Conservation (phyloP, 2,329 filamentous ascomycete species). For the Fusarium sp. region DNA sequence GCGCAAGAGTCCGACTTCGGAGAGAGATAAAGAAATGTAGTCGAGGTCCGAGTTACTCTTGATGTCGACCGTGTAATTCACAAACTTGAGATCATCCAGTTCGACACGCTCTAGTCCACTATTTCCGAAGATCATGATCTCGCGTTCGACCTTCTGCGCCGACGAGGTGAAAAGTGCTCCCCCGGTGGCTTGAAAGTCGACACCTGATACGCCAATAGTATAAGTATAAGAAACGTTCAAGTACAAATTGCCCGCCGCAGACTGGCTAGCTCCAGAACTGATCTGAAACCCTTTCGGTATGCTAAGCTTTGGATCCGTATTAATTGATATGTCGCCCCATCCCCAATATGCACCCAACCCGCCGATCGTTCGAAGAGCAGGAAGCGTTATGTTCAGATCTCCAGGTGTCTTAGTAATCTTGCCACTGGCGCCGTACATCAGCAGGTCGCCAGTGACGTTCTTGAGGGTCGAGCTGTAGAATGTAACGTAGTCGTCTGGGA, state of each 20-base stretch:
- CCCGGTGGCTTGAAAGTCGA: neutral
- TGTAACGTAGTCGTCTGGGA: neutral
- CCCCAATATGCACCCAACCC: accelerated
- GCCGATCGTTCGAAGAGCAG: accelerated
- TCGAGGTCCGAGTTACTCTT: accelerated
- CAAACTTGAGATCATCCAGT: neutral
- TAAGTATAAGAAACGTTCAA: neutral
- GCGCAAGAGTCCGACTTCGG: neutral
- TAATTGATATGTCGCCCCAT: neutral
- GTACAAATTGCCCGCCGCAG: accelerated
- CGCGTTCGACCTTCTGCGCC: neutral
- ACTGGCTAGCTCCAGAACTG: neutral
- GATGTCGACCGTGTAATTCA: neutral
- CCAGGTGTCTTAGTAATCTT: accelerated
- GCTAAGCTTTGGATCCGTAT: neutral
- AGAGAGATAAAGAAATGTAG: neutral
- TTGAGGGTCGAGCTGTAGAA: neutral
- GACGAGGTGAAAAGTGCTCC: neutral
- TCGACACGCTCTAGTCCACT: neutral
- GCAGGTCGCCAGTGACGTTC: accelerated
- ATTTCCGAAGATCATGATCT: accelerated
- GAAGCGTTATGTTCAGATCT: neutral
- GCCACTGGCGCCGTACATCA: neutral
- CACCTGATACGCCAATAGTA: neutral
- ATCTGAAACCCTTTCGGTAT: accelerated